Conservation (phyloP, 1,139 yeast species). For the Nakaseomyces glabratus region DNA sequence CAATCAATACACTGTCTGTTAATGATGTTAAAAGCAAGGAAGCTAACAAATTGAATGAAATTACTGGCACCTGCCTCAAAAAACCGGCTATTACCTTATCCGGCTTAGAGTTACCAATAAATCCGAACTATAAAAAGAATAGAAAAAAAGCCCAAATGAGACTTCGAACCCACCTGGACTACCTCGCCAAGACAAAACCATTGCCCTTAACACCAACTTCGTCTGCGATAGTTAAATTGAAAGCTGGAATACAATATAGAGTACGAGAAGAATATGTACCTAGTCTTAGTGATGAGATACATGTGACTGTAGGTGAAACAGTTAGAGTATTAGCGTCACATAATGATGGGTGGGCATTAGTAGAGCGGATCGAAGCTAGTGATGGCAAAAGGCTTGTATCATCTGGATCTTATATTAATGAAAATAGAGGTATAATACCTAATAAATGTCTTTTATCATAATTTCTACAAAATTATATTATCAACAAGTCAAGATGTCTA, state of each 20-base stretch:
- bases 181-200: conserved; percentile 15
- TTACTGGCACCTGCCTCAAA: too few relatives aligned
- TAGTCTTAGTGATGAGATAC: conserved; percentile 33
- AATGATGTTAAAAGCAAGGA: too few relatives aligned
- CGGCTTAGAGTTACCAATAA: too few relatives aligned
- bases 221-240: conserved; percentile 1
- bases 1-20: too few relatives aligned
- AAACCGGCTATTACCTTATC: too few relatives aligned
- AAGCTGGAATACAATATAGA: conserved; percentile 15
- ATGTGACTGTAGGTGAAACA: conserved; percentile 28
- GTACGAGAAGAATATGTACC: conserved; percentile 28
- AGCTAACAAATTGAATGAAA: too few relatives aligned
- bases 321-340: conserved; percentile 33
- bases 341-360: conserved; percentile 39
- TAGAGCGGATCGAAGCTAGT: conserved; percentile 24
- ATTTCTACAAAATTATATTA: too few relatives aligned
- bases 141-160: conserved; percentile 11
- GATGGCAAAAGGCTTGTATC: conserved; percentile 7
- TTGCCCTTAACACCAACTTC: conserved; percentile 19
- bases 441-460: too few relatives aligned
- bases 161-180: conserved; percentile 13
- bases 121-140: too few relatives aligned
- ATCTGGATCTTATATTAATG: conserved; percentile 28
- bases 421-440: conserved; percentile 35
- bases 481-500: too few relatives aligned